Base-by-base conservation (phyloP, 768 basidiomycete species). In the Filobasidium wieringae region DNA sequence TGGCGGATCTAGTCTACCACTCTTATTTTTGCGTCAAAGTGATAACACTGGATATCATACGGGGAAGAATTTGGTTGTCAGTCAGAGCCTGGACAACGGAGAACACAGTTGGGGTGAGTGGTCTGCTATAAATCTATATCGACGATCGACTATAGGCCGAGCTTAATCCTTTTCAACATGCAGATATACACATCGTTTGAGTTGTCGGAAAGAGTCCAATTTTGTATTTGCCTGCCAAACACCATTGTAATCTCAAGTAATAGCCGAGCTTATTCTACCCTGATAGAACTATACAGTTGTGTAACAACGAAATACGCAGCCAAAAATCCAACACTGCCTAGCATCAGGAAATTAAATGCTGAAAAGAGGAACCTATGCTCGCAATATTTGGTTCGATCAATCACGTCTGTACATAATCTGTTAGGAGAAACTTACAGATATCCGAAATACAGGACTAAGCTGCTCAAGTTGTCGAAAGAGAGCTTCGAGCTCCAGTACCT, bases 221-320 rank as follows among this genome's bases (percentile, higher is more conserved):
- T n/a, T n/a, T n/a, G n/a, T n/a, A n/a, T n/a, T n/a, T n/a, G n/a
- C n/a, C n/a, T n/a, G n/a, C n/a, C n/a, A n/a, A n/a, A n/a, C n/a
- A n/a, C n/a, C n/a, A n/a, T n/a, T n/a, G n/a, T 40, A 40, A 11
- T 40, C 15, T 22, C 37, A 40, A 15, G 22, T 40, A 22, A 40
- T 17, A 40, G 5, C 37, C 22, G 15, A 15, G 37, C 24, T 58
- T 64, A 72, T 41, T 72, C 71, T 9, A 72, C 70, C 30, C 71
- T 36, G 47, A 72, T 72, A 15, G 65, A 66, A 57, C 79, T 80
- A 71, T 96, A 96, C 57, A 96, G 74, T 73, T 78, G 81, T 60
- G 86, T 79, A 39, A 95, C 81, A n/a, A 87, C 88, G 84, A 87
- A 92, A 65, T 90, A 92, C 4, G 85, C 82, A 22, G 89, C 86